phyloP scores from a whole-genome alignment of 108 stramenopile genomes.

The Poteriospumella lacustris region DNA sequence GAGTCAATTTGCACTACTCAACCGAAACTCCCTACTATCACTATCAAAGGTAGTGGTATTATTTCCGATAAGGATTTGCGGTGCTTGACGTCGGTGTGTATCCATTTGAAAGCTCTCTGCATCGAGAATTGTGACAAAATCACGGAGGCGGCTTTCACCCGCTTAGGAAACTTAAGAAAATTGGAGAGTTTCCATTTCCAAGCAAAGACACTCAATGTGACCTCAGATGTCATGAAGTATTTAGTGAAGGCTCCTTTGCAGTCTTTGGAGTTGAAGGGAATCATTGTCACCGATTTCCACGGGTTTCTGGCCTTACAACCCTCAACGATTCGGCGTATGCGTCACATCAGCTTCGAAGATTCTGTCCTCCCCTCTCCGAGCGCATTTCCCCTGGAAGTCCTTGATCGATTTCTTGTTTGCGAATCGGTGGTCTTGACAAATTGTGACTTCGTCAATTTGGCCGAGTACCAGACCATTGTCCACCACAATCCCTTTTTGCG shows the following conservation, averaged over 20 bases:
- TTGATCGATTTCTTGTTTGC: too few species aligned
- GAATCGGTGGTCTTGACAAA: too few species aligned
- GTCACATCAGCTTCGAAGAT: too few species aligned
- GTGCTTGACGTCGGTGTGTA: neutral
- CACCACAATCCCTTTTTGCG: too few species aligned
- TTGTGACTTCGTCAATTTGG: too few species aligned
- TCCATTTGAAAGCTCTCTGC: neutral
- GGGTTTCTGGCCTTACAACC: neutral
- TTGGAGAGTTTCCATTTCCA: neutral
- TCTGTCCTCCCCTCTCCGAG: too few species aligned
- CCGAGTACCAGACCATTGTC: too few species aligned
- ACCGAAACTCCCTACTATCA: neutral
- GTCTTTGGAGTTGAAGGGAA: neutral
- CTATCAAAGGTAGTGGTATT: neutral
- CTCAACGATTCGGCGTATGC: too few species aligned
- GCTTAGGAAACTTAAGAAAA: neutral
- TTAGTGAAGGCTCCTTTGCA: neutral
- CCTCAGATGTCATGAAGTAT: neutral
- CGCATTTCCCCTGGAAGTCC: too few species aligned
- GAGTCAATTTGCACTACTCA: neutral
- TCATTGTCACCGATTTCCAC: neutral
- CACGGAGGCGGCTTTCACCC: conserved; percentile 3
- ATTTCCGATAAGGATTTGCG: neutral
- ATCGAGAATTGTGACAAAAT: neutral
- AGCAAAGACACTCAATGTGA: neutral